Evolutionary conservation across 148 eudicot species (phyloP), one percentile per base, ranked within the genome.

Genomic region (Mesembryanthemum crystallinum): DNA sequence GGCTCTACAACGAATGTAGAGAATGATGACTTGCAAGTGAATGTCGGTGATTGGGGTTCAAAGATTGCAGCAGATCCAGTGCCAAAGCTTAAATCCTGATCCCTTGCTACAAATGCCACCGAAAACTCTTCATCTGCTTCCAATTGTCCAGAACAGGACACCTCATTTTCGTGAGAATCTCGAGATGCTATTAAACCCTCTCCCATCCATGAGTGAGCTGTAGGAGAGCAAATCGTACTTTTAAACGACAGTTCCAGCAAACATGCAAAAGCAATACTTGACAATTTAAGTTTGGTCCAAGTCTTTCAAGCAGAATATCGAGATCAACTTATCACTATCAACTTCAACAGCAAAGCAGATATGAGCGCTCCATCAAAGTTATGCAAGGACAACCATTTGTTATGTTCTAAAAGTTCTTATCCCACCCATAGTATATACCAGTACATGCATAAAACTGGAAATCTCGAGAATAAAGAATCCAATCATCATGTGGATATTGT

Each of bases 201-300:
- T 71, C 72, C 81, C 82, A 88, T 82, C 98, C 98, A 93, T 18
- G 82, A 75, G 72, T 93, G 96, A 78, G 83, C 96, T 91, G 78
- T 32, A 79, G 39, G 28, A 75, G 71, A 75, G 52, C 52, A 73
- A 42, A 24, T 67, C 0, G 18, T 17, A 62, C 23, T 60, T 28
- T 66, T 37, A 66, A 15, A n/a, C 47, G 17, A 15, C 25, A 25
- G 17, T 25, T 32, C 66, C 42, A 63, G 28, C 25, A 49, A 71
- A 9, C 25, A 54, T 32, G 13, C 35, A 59, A 23, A 71, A n/a
- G 28, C 15, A 23, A n/a, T 27, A 35, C 12, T 33, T 20, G 61
- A 21, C n/a, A 0, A 14, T 59, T 51, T 33, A 10, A 27, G 15
- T 30, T 23, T 35, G 37, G 49, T 59, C 51, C 11, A 47, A 45